Evolutionary conservation across 2,329 filamentous ascomycete species (phyloP), one percentile per base, ranked within the genome.

Genomic region (Exutisphaerella laricina): DNA sequence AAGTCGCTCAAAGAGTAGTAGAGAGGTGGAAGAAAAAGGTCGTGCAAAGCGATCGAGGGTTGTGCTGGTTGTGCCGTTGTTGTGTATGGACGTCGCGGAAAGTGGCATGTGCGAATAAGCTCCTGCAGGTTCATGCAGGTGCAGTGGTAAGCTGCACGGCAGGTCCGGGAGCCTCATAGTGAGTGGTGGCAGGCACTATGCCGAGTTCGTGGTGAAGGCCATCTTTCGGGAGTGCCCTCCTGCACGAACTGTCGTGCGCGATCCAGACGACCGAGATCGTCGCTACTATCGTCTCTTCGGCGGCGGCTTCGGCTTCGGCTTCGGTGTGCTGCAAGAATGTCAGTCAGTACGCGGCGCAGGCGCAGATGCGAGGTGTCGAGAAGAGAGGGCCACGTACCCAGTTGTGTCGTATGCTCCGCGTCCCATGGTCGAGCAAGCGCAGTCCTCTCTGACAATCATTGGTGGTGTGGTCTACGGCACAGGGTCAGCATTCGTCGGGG

Each of bases 321-420:
- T 70, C 38, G 67, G 64, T n/a, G 68, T 66, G 49, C 51, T 54
- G 49, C n/a, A n/a, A 25, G 23, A 29, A 21, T 18, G 10, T 8
- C 6, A 7, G 46, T 51, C 39, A 54, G 48, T 25, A 30, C 35
- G 22, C 16, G 14, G 31, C 28, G 12, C 28, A 28, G 29, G 23
- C 26, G 33, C 37, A 16, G 36, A 43, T 28, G 20, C 23, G n/a
- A 18, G 32, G 12, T 35, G 36, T 17, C 33, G 26, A 31, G 31
- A n/a, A n/a, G n/a, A n/a, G n/a, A n/a, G n/a, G n/a, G n/a, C n/a
- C n/a, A 41, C 52, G 48, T 42, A 55, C 52, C 69, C 69, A n/a
- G 69, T 71, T 20, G 68, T 71, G 55, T 72, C 69, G 59, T 72
- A 72, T 48, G 68, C 68, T 48, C 69, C 69, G 52, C 69, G 68